Conservation (phyloP, 2,329 filamentous ascomycete species). For the Sclerotinia glacialis region DNA sequence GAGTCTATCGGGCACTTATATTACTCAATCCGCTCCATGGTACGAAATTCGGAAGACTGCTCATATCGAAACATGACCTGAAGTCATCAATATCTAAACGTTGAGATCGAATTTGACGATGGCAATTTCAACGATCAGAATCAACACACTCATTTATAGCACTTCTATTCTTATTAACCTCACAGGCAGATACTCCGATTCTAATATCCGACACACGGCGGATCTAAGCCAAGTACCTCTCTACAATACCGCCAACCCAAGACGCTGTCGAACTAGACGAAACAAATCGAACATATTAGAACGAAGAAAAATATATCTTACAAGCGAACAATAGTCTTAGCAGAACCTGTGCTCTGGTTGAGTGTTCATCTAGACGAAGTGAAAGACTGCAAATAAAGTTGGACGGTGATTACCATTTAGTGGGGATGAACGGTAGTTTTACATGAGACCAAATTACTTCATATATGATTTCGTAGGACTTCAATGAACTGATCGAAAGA, state of each 20-base stretch:
- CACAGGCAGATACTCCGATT: background rate
- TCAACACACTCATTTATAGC: background rate
- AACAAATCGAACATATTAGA: background rate
- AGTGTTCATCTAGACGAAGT: background rate
- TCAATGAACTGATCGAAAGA: background rate
- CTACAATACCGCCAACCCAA: background rate
- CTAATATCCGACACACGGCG: background rate
- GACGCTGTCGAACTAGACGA: too few relatives aligned
- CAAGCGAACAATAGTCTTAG: rapidly evolving
- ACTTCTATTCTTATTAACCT: background rate
- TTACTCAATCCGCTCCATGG: rapidly evolving
- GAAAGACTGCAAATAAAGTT: background rate
- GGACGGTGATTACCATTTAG: background rate
- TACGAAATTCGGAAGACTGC: background rate
- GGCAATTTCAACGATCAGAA: background rate
- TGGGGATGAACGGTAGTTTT: rapidly evolving
- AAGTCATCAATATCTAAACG: background rate
- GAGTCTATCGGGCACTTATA: background rate
- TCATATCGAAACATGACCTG: background rate
- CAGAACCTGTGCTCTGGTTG: rapidly evolving
- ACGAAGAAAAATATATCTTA: background rate
- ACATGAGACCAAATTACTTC: background rate
- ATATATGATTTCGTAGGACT: too few relatives aligned
- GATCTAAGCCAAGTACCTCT: background rate
- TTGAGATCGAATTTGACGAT: background rate